A percentile compares a stretch with the other conserved stretches of the same genome.
These are phyloP conservation scores for Mycocalia duriaeana DNA, from an alignment of 1,284 basidiomycete genomes.

Conservation along the genomic window DNA sequence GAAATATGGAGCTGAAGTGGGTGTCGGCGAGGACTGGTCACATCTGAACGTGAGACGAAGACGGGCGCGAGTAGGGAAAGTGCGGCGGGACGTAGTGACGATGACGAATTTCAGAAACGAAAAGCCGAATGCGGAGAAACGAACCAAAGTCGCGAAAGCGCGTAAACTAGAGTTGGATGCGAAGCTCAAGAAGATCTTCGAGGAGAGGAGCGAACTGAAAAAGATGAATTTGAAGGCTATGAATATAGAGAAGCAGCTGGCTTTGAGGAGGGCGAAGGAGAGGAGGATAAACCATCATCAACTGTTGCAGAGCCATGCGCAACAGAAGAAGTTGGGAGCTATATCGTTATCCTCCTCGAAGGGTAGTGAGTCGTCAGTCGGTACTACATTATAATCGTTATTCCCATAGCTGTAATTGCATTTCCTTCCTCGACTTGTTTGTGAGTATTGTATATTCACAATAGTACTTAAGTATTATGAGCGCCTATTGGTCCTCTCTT, in stretches of 20 bases:
- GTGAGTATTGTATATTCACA: no score
- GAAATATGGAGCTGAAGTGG: constrained; percentile 39
- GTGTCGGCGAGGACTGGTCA: constrained; percentile 46
- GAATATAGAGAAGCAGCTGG: background rate
- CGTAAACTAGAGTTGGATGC: background rate
- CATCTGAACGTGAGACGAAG: constrained; percentile 53
- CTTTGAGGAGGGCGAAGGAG: background rate
- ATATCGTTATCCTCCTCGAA: no score
- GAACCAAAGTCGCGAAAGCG: no score
- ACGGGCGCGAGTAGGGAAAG: constrained; percentile 34
- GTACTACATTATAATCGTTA: no score
- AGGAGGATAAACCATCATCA: background rate
- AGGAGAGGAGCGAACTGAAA: background rate
- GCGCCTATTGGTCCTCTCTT: no score
- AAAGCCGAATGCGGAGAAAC: constrained; percentile 2
- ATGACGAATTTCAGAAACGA: constrained; percentile 19
- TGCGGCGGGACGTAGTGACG: constrained; percentile 25
- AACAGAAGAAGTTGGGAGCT: no score
- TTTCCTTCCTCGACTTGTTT: no score
- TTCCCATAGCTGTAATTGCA: no score
- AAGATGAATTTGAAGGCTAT: background rate
- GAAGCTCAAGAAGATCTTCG: background rate
- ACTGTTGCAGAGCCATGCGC: background rate
- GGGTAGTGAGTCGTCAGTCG: no score
- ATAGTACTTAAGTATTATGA: no score